Percentiles rank a stretch among this genome's conserved stretches.
phyloP scores from a whole-genome alignment of 2,329 filamentous ascomycete genomes.

The Onygenales sp. region DNA sequence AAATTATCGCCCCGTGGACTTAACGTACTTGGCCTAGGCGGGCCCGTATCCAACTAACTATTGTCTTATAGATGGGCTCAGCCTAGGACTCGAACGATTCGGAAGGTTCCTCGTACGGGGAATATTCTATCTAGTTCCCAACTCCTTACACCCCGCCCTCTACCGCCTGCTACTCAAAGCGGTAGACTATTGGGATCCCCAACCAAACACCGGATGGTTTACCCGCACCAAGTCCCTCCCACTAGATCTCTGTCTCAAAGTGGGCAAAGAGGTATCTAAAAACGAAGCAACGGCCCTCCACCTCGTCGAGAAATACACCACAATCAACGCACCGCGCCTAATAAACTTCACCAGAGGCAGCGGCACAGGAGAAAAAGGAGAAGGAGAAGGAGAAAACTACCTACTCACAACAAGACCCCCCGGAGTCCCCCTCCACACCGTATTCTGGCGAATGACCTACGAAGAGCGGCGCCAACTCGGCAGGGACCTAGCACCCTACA shows the following conservation, averaged over 20 bases:
- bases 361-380: background rate
- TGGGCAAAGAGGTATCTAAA: conserved; percentile 1
- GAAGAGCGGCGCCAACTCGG: conserved; percentile 7
- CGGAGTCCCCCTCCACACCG: background rate
- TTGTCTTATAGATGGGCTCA: background rate
- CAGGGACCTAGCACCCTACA: conserved; percentile 6
- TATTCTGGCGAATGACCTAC: conserved; percentile 9
- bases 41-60: background rate
- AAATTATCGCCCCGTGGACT: background rate
- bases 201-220: background rate
- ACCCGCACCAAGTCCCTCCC: conserved; percentile 6
- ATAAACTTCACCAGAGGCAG: conserved; percentile 5
- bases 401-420: conserved; percentile 9
- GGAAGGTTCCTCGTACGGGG: conserved; percentile 1
- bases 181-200: background rate
- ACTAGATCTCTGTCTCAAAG: conserved; percentile 9
- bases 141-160: background rate
- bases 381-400: conserved; percentile 1
- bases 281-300: conserved; percentile 10
- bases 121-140: conserved; percentile 4
- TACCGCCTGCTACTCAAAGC: conserved; percentile 2
- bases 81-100: background rate
- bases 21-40: background rate
- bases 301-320: conserved; percentile 9
- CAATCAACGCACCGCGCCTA: conserved; percentile 6